phyloP scores from a whole-genome alignment of 768 basidiomycete species.

The Psilocybe subaeruginosa region DNA sequence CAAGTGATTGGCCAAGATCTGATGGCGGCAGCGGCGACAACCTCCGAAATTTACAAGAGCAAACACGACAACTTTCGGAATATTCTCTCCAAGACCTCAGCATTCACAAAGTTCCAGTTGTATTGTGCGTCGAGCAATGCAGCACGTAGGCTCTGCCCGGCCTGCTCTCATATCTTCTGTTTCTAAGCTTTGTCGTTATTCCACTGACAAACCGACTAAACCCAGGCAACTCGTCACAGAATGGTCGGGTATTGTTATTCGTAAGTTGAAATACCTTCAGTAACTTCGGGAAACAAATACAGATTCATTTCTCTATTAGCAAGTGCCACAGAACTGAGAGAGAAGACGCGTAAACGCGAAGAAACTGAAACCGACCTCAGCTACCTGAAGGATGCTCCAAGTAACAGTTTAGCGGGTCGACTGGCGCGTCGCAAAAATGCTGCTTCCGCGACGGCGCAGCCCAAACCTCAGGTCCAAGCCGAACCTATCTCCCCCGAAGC shows the following conservation, averaged over 20 bases:
- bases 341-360: slow-evolving; percentile 1
- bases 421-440: slow-evolving; percentile 13
- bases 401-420: slow-evolving; percentile 26
- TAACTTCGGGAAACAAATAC: not conserved
- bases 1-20: too few relatives aligned
- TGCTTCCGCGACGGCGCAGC: not conserved
- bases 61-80: slow-evolving; percentile 18
- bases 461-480: not conserved
- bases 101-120: not conserved
- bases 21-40: slow-evolving; percentile 2
- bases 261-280: slow-evolving; percentile 27
- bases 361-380: slow-evolving; percentile 24
- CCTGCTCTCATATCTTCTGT: slow-evolving; percentile 13
- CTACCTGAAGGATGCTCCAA: slow-evolving; percentile 28
- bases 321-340: slow-evolving; percentile 6
- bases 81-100: slow-evolving; percentile 1
- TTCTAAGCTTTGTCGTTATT: slow-evolving; percentile 4
- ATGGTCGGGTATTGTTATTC: slow-evolving; percentile 32
- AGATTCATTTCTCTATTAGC: slow-evolving; percentile 1
- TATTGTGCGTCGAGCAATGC: slow-evolving; percentile 13
- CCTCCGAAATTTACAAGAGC: slow-evolving; percentile 21
- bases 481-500: slow-evolving; percentile 6
- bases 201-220: slow-evolving; percentile 6
- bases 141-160: slow-evolving; percentile 16
- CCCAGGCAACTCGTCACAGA: slow-evolving; percentile 6